Base-by-base conservation (phyloP, 169 alveolate genomes). In the Cyclospora cayetanensis region DNA sequence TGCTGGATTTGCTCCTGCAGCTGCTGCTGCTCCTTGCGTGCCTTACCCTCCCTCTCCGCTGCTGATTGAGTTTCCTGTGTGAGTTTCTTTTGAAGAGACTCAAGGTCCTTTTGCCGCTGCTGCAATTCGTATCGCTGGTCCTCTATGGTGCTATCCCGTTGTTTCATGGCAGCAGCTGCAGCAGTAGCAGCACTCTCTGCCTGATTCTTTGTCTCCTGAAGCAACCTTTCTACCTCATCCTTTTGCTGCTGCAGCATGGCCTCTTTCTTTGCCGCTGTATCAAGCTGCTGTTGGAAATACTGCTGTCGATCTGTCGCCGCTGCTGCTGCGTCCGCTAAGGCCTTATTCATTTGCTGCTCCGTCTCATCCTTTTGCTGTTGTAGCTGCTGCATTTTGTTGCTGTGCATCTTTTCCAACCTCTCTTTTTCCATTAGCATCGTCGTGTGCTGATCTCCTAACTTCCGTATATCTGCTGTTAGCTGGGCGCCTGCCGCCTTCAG, bases 371-470 rank as follows among this genome's bases (percentile, higher is more conserved):
- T n/a, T 46, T 86, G 85, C 82, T 68, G 68, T 86, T 86, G 92
- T 41, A 68, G 76, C 37, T 77, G 84, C 55, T 66, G 74, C 70
- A 68, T 18, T 60, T 50, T 77, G 76, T 46, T 77, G 42, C 77
- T 55, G 42, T 37, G 42, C 41, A 31, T 43, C 53, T 68, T 52
- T 35, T 86, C 77, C 63, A 29, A 46, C 52, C 74, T 52, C 60
- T 66, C 92, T 76, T 70, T 86, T 76, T 86, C 92, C 52, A 68
- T 42, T 77, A 66, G 85, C 85, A 86, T n/a, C 27, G 86, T 86
- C 9, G 92, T 42, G 46, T 86, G 92, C 76, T 86, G 92, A 60
- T 86, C 92, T 4, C 92, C 92, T 1, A 86, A 0, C 92, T 43
- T 68, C 39, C 92, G n/a, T 35, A 86, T 34, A 20, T 86, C 92